Percentiles rank a stretch among this genome's conserved stretches.
These are phyloP conservation scores for Teratosphaeria destructans DNA, from an alignment of 2,329 filamentous ascomycete genomes.

Conservation along the genomic window DNA sequence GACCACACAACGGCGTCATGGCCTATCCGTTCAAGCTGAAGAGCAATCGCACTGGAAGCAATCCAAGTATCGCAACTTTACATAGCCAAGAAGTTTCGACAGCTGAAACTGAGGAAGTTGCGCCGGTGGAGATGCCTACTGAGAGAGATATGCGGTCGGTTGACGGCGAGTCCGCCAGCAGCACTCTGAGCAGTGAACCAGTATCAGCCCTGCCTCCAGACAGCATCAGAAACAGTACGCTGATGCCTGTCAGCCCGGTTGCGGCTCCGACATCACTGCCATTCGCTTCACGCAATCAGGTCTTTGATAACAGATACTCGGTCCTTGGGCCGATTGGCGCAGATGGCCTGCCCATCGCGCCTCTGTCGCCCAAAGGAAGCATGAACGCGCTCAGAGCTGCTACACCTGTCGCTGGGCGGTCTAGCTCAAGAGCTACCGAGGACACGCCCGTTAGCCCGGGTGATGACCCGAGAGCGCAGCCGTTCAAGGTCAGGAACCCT, in stretches of 20 bases:
- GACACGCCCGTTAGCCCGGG: conserved; percentile 1
- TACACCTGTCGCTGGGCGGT: neutral
- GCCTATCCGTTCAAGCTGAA: conserved; percentile 63
- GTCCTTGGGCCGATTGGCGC: conserved; percentile 15
- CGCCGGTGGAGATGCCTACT: conserved; percentile 7
- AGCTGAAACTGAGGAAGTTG: neutral
- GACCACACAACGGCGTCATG: conserved; percentile 57
- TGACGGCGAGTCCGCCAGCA: neutral
- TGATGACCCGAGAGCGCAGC: conserved; percentile 3
- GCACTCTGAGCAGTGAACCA: neutral
- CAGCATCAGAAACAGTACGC: conserved; percentile 6
- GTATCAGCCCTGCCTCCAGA: neutral
- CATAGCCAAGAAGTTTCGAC: conserved; percentile 9
- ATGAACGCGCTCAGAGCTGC: neutral
- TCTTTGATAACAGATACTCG: conserved; percentile 12
- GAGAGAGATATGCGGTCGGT: neutral
- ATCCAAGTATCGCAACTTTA: conserved; percentile 18
- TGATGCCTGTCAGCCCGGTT: neutral
- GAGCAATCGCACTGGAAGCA: conserved; percentile 22
- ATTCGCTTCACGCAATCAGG: conserved; percentile 13
- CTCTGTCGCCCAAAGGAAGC: conserved; percentile 4
- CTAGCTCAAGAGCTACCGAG: neutral
- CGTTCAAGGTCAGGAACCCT: conserved; percentile 21
- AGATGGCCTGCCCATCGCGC: conserved; percentile 21
- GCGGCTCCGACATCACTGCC: neutral